Evolutionary conservation across 176 grass and related monocot genomes (phyloP).

Genomic region (Bromus sterilis): DNA sequence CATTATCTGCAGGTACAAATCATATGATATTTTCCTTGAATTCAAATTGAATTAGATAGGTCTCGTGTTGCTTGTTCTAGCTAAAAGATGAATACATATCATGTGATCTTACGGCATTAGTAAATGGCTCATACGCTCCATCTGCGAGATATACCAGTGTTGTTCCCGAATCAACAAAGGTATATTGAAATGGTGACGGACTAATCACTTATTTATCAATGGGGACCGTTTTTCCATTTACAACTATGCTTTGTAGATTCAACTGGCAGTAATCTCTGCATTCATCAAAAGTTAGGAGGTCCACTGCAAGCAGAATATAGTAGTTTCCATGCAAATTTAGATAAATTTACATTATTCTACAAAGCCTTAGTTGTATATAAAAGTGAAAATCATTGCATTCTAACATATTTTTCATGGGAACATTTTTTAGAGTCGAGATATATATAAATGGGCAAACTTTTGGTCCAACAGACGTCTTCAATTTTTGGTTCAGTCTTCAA

Average conservation of each 20-base stretch:
- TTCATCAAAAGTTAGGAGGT: neutral
- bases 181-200: neutral
- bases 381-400: too few relatives aligned
- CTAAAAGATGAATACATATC: neutral
- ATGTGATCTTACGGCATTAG: neutral
- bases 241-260: neutral
- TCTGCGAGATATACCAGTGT: neutral
- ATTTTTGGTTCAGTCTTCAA: too few relatives aligned
- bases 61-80: neutral
- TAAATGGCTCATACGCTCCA: neutral
- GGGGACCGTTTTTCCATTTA: neutral
- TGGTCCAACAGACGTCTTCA: too few relatives aligned
- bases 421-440: too few relatives aligned
- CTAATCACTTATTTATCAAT: neutral
- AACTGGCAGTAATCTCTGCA: neutral
- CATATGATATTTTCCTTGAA: neutral
- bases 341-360: neutral
- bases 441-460: too few relatives aligned
- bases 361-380: neutral
- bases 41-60: neutral
- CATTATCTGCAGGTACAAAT: neutral
- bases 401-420: too few relatives aligned
- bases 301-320: neutral
- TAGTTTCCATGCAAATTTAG: neutral
- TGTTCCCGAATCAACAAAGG: neutral